Evolutionary conservation across 306 rosid genomes (phyloP).

Genomic region (Fragaria nilgerrensis): DNA sequence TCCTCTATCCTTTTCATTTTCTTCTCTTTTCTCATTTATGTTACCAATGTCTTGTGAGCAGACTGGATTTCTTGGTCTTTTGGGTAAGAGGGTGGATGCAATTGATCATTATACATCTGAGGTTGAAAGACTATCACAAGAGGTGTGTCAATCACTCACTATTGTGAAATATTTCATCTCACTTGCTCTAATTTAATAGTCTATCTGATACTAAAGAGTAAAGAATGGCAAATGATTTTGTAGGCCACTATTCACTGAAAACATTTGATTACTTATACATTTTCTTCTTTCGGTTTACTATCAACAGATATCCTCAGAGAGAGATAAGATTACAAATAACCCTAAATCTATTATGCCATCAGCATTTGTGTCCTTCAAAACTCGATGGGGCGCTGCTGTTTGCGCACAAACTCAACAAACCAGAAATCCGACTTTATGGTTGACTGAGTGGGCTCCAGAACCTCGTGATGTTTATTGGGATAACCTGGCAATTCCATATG

Average conservation of each 20-base stretch:
- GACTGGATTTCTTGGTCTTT: constrained; percentile 93
- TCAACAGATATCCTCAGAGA: constrained; percentile 70
- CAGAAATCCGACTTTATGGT: constrained; percentile 87
- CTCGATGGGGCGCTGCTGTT: constrained; percentile 96
- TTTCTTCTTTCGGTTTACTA: constrained; percentile 12
- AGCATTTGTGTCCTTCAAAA: constrained; percentile 87
- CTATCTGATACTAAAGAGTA: neutral
- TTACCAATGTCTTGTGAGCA: constrained; percentile 40
- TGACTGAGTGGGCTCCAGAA: constrained; percentile 99
- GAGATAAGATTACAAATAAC: constrained; percentile 45
- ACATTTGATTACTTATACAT: neutral
- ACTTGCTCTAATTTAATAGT: neutral
- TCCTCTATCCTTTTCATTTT: neutral
- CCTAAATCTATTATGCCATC: constrained; percentile 75
- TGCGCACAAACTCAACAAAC: constrained; percentile 94
- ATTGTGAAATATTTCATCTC: neutral
- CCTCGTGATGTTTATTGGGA: constrained; percentile 95
- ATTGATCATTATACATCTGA: constrained; percentile 62
- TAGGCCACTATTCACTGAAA: neutral
- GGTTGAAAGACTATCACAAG: constrained; percentile 51
- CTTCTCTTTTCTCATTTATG: neutral
- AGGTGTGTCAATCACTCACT: constrained; percentile 40
- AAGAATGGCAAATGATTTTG: neutral
- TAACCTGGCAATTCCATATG: constrained; percentile 90
- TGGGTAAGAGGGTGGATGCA: constrained; percentile 71